Evolutionary conservation across 768 basidiomycete genomes (phyloP).

Genomic region (Boletellus ananas): DNA sequence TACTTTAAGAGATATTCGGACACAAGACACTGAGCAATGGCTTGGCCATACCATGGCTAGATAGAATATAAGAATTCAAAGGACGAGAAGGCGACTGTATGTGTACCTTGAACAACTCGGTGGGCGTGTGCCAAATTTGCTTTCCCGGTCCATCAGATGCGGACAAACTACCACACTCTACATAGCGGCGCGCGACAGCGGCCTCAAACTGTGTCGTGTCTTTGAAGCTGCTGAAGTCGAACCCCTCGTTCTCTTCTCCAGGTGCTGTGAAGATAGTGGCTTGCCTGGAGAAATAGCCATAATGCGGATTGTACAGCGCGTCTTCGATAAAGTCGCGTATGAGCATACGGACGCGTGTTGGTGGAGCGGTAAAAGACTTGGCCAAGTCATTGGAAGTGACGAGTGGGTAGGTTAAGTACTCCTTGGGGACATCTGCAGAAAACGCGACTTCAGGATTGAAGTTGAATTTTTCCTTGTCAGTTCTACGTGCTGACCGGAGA

Average conservation of each 20-base stretch:
- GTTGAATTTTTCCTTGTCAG: conserved; percentile 62
- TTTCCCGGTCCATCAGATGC: conserved; percentile 65
- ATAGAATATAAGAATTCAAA: conserved; percentile 7
- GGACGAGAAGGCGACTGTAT: not conserved
- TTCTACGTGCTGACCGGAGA: conserved; percentile 11
- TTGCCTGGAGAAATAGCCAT: conserved; percentile 95
- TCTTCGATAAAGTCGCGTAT: conserved; percentile 97
- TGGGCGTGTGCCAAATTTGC: conserved; percentile 99
- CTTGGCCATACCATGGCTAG: conserved; percentile 93
- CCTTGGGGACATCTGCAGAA: conserved; percentile 41
- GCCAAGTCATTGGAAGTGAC: conserved; percentile 74
- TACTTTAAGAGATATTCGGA: conserved; percentile 92
- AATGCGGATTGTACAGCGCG: conserved; percentile 92
- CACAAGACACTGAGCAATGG: conserved; percentile 84
- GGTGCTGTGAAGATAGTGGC: conserved; percentile 82
- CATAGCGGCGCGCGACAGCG: conserved; percentile 73
- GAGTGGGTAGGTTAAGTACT: conserved; percentile 46
- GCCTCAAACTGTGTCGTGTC: conserved; percentile 77
- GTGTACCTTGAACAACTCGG: conserved; percentile 90
- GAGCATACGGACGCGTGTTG: conserved; percentile 86
- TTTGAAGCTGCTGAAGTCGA: conserved; percentile 67
- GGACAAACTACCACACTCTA: conserved; percentile 58
- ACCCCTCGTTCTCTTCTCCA: conserved; percentile 36
- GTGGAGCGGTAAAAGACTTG: conserved; percentile 48
- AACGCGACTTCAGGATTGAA: conserved; percentile 66